Evolutionary conservation across 306 rosid genomes (phyloP).

Genomic region (Vigna unguiculata): DNA sequence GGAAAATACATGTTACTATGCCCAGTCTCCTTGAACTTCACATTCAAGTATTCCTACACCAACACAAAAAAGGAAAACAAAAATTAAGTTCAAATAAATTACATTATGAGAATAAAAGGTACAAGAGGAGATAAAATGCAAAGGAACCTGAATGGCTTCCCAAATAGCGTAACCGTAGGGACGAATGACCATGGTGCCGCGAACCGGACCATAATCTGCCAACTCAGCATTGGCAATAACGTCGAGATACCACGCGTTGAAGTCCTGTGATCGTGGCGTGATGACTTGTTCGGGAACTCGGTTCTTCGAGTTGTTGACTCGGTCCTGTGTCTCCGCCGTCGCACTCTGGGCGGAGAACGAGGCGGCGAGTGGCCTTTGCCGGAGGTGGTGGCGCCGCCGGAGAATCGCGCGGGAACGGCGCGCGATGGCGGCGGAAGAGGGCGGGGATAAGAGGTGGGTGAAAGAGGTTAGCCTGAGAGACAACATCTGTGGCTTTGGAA

Average conservation of each 20-base stretch:
- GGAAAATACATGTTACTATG: constrained; percentile 98
- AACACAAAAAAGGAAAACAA: not conserved
- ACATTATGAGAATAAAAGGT: not conserved
- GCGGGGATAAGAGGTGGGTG: constrained; percentile 62
- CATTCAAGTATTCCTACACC: constrained; percentile 82
- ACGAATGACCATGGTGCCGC: constrained; percentile 98
- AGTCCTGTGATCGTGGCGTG: constrained; percentile 90
- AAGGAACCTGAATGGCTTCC: constrained; percentile 91
- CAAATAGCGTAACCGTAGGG: constrained; percentile 97
- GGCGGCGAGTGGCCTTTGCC: constrained; percentile 39
- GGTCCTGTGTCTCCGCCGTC: constrained; percentile 54
- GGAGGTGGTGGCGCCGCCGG: constrained; percentile 45
- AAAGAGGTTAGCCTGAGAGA: constrained; percentile 72
- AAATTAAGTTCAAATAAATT: not conserved
- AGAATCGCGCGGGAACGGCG: constrained; percentile 46
- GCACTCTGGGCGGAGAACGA: constrained; percentile 59
- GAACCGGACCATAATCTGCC: constrained; percentile 98
- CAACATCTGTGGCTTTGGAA: constrained; percentile 56
- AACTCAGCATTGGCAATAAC: constrained; percentile 88
- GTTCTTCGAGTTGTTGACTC: constrained; percentile 60
- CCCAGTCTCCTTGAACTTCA: constrained; percentile 94
- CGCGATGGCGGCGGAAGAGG: constrained; percentile 47
- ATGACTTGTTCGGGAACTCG: constrained; percentile 69
- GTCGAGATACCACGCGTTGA: constrained; percentile 95
- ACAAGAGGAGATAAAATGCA: not conserved